Conservation (phyloP, 2,329 filamentous ascomycete genomes). For the Colletotrichum sp. region DNA sequence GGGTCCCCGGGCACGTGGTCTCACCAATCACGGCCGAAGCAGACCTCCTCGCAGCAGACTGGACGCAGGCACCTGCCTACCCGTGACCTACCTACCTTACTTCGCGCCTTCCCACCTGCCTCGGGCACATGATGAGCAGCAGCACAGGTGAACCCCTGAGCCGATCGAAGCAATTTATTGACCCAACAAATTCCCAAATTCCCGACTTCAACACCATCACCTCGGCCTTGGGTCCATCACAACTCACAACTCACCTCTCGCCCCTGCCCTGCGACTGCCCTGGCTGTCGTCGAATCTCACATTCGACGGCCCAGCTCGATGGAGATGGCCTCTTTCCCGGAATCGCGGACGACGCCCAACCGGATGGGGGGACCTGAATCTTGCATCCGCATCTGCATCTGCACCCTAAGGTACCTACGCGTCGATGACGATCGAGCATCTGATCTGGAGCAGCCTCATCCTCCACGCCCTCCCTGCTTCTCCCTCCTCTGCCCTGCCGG, state of each 20-base stretch:
- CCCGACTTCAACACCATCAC: neutral
- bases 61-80: neutral
- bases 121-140: neutral
- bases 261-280: neutral
- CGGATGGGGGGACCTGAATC: neutral
- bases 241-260: neutral
- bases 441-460: neutral
- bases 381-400: neutral
- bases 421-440: neutral
- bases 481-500: conserved; percentile 2
- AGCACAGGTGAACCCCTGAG: conserved; percentile 3
- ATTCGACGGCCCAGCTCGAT: neutral
- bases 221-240: neutral
- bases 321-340: neutral
- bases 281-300: neutral
- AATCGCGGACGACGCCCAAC: neutral
- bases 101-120: neutral
- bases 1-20: conserved; percentile 1
- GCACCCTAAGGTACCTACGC: neutral
- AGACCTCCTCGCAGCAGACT: neutral
- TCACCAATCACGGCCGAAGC: neutral
- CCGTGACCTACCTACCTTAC: neutral
- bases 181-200: neutral
- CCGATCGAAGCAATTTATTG: neutral
- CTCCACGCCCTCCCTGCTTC: neutral